Percentiles rank a stretch among this genome's conserved stretches.
phyloP scores from a whole-genome alignment of 345 rosid genomes.

The Passiflora organensis region DNA sequence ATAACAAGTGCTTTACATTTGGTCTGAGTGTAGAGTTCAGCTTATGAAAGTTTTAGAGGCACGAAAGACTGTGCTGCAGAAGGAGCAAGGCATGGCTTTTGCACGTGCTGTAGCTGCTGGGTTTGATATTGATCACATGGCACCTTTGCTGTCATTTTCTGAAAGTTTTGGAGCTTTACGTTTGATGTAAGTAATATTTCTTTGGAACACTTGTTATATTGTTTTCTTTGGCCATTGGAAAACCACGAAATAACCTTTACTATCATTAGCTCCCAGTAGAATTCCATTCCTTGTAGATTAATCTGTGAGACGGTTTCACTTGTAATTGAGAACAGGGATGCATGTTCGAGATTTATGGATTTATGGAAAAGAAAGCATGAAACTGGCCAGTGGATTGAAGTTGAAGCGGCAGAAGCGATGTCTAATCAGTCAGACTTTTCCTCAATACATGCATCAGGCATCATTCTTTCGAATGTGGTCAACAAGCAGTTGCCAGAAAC shows the following conservation, averaged over 20 bases:
- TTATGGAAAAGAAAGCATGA: conserved; percentile 95
- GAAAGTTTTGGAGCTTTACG: conserved; percentile 88
- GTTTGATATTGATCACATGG: conserved; percentile 74
- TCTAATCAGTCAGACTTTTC: conserved; percentile 51
- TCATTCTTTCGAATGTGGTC: conserved; percentile 47
- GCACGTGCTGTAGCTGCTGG: conserved; percentile 99
- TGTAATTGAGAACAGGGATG: conserved; percentile 61
- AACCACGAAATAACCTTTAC: neutral
- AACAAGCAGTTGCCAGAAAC: conserved; percentile 50
- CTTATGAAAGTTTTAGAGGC: conserved; percentile 88
- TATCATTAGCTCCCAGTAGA: conserved; percentile 4
- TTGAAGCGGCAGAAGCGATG: conserved; percentile 69
- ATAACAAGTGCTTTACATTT: too few species aligned
- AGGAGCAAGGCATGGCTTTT: conserved; percentile 99
- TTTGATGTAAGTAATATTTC: conserved; percentile 46
- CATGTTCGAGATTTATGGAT: conserved; percentile 65
- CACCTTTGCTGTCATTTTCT: conserved; percentile 67
- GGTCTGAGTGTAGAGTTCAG: too few species aligned
- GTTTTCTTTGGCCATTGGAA: neutral
- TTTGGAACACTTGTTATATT: neutral
- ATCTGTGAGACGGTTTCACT: conserved; percentile 12
- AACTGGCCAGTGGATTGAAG: conserved; percentile 88
- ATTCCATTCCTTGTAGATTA: conserved; percentile 4
- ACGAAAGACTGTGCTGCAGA: conserved; percentile 67
- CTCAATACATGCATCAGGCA: conserved; percentile 56